phyloP scores from a whole-genome alignment of 2,329 filamentous ascomycete species.

The Stenocarpella maydis region DNA sequence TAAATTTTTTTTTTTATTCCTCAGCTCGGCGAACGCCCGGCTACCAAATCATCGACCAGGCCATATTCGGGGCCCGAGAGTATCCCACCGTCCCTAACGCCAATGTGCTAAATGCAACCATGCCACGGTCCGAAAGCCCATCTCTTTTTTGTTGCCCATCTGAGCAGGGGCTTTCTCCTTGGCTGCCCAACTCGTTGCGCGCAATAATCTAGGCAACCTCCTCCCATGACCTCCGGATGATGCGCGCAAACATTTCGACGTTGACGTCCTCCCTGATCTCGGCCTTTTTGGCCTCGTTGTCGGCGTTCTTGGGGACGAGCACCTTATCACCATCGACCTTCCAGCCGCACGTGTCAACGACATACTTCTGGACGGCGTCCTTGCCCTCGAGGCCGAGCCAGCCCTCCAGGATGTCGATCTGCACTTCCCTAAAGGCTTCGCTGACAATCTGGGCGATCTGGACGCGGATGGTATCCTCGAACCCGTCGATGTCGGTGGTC shows the following conservation, averaged over 20 bases:
- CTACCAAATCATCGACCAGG: slow-evolving; percentile 31
- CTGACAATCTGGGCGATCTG: slow-evolving; percentile 89
- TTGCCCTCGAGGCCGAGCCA: slow-evolving; percentile 76
- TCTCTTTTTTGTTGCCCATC: background rate
- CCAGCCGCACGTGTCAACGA: slow-evolving; percentile 88
- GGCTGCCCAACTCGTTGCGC: background rate
- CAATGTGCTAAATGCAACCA: slow-evolving; percentile 31
- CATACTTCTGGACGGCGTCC: slow-evolving; percentile 77
- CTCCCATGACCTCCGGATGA: slow-evolving; percentile 87
- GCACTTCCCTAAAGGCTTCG: slow-evolving; percentile 79
- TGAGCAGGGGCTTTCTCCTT: background rate
- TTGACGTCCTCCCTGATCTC: slow-evolving; percentile 96
- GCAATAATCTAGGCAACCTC: slow-evolving; percentile 67
- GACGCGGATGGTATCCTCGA: slow-evolving; percentile 92
- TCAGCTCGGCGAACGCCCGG: slow-evolving; percentile 31
- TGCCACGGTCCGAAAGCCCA: slow-evolving; percentile 24
- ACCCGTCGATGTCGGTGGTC: slow-evolving; percentile 91
- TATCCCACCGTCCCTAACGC: slow-evolving; percentile 27
- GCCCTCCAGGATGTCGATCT: slow-evolving; percentile 71
- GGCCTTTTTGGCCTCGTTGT: slow-evolving; percentile 96
- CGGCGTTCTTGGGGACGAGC: slow-evolving; percentile 87
- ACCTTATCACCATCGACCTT: slow-evolving; percentile 74
- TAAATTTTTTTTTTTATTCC: slow-evolving; percentile 25
- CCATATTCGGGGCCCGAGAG: slow-evolving; percentile 23
- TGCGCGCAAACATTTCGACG: slow-evolving; percentile 83